Evolutionary conservation across 1,139 yeast genomes (phyloP).

Genomic region (Protomyces macrosporus): DNA sequence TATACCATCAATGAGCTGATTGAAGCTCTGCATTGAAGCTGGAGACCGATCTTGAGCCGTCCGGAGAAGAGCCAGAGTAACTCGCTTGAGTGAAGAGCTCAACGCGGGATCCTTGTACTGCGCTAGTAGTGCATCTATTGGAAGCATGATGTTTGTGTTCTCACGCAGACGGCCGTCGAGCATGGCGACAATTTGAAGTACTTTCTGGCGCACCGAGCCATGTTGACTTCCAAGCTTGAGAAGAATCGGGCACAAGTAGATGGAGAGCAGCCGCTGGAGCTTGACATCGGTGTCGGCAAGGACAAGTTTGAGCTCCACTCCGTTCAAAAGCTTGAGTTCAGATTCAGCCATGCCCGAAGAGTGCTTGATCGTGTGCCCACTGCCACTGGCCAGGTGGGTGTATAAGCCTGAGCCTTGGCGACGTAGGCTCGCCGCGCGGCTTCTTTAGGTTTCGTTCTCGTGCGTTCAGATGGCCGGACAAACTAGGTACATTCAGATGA

Average conservation of each 20-base stretch:
- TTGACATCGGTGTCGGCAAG: slow-evolving; percentile 65
- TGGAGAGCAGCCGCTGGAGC: slow-evolving; percentile 54
- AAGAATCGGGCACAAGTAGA: slow-evolving; percentile 70
- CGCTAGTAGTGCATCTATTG: slow-evolving; percentile 54
- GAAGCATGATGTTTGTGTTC: slow-evolving; percentile 48
- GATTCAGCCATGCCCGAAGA: background rate
- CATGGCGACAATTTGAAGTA: slow-evolving; percentile 43
- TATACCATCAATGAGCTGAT: background rate
- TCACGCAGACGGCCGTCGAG: slow-evolving; percentile 53
- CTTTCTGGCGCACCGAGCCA: slow-evolving; percentile 60
- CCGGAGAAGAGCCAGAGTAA: background rate
- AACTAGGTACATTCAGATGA: too few species aligned
- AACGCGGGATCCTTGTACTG: slow-evolving; percentile 59
- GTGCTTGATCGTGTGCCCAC: too few species aligned
- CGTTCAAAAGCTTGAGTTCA: slow-evolving; percentile 11
- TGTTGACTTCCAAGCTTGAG: slow-evolving; percentile 73
- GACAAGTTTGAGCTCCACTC: slow-evolving; percentile 76
- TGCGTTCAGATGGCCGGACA: too few species aligned
- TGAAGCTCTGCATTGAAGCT: background rate
- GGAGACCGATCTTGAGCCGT: background rate
- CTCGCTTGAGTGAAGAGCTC: background rate
- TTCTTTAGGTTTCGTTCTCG: too few species aligned
- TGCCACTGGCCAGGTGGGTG: too few species aligned
- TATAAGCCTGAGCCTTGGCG: too few species aligned
- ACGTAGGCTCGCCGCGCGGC: too few species aligned